Conservation (phyloP, 345 rosid genomes). For the Kandelia obovata region DNA sequence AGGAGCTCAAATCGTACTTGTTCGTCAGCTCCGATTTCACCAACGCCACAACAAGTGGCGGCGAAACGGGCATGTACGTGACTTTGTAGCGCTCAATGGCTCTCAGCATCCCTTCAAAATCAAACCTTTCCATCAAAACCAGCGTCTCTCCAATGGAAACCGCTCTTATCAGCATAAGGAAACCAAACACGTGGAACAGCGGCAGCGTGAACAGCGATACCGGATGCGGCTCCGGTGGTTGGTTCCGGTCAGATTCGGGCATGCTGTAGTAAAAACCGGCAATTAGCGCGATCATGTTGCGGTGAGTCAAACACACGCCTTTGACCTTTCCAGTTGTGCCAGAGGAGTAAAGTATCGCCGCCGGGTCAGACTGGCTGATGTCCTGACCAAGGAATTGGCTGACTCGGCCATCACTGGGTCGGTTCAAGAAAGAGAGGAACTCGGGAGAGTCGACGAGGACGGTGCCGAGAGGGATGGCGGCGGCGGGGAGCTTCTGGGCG, state of each 20-base stretch:
- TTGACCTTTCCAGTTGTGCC: conserved; percentile 80
- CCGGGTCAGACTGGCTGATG: conserved; percentile 57
- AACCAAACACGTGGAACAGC: conserved; percentile 47
- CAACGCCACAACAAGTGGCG: conserved; percentile 67
- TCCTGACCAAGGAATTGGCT: conserved; percentile 5
- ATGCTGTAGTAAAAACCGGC: conserved; percentile 39
- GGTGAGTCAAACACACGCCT: conserved; percentile 65
- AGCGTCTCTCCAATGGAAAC: conserved; percentile 39
- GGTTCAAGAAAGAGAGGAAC: conserved; percentile 48
- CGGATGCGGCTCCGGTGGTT: conserved; percentile 28
- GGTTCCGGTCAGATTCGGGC: neutral
- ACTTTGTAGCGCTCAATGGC: conserved; percentile 52
- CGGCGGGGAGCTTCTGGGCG: conserved; percentile 35
- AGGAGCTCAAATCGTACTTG: conserved; percentile 64
- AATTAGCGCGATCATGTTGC: conserved; percentile 59
- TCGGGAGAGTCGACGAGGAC: conserved; percentile 72
- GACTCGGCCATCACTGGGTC: conserved; percentile 3
- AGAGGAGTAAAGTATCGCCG: conserved; percentile 71
- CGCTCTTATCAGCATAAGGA: conserved; percentile 33
- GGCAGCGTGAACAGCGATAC: conserved; percentile 51
- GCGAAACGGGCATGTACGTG: conserved; percentile 70
- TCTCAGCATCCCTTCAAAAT: conserved; percentile 37
- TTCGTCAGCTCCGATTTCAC: conserved; percentile 60
- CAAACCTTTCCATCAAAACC: conserved; percentile 46
- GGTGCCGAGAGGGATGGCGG: conserved; percentile 32